phyloP scores from a whole-genome alignment of 208 protist species.

The Leishmania gerbilli region DNA sequence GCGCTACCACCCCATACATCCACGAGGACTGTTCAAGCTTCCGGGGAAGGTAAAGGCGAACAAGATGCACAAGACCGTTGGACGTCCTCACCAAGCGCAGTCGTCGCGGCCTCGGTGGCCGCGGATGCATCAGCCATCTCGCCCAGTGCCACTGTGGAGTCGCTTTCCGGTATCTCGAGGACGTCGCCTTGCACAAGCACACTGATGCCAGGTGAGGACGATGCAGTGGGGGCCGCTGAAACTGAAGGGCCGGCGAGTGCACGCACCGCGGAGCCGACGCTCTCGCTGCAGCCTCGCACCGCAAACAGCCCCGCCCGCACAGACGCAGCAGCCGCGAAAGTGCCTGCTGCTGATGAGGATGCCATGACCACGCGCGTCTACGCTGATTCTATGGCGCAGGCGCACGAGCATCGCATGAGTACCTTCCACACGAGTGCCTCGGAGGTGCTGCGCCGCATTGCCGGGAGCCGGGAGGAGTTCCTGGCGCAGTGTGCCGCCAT shows the following conservation, averaged over 20 bases:
- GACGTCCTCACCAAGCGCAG: background rate
- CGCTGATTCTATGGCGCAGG: constrained; percentile 13
- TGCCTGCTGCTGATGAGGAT: background rate
- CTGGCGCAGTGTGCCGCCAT: constrained; percentile 72
- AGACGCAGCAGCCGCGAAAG: background rate
- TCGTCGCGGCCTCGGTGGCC: background rate
- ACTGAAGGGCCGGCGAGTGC: background rate
- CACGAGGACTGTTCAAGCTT: background rate
- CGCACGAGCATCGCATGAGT: constrained; percentile 60
- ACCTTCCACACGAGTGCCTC: constrained; percentile 74
- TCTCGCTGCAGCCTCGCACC: background rate
- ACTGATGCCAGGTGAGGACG: constrained; percentile 24
- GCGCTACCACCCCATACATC: background rate
- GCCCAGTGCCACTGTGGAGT: constrained; percentile 46
- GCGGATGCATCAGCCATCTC: constrained; percentile 9
- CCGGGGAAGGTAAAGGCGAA: background rate
- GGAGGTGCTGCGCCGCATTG: constrained; percentile 74
- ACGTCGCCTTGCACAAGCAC: constrained; percentile 67
- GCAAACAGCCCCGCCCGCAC: background rate
- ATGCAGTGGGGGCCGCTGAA: background rate
- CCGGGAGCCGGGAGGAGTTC: constrained; percentile 73
- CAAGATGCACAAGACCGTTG: background rate
- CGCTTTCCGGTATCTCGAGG: constrained; percentile 70
- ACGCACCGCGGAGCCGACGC: background rate
- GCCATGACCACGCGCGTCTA: constrained; percentile 10